These are phyloP conservation scores for Daldinia bambusicola DNA, from an alignment of 495 filamentous ascomycete genomes.

Conservation along the genomic window DNA sequence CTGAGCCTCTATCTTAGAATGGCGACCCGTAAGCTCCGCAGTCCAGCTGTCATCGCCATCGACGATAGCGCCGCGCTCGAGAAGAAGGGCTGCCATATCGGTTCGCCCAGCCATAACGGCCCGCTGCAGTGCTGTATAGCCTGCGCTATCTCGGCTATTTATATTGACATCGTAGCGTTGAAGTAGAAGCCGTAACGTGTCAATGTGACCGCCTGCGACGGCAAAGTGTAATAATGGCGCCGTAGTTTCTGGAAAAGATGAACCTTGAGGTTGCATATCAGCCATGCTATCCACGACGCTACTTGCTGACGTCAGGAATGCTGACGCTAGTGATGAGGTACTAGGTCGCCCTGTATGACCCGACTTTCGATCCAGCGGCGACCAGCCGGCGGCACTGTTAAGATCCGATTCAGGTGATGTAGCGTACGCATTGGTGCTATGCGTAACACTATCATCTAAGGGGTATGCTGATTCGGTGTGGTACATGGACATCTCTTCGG, in stretches of 20 bases:
- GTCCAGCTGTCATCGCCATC: constrained; percentile 44
- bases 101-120: constrained; percentile 48
- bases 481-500: constrained; percentile 45
- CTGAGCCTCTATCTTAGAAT: constrained; percentile 36
- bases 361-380: constrained; percentile 43
- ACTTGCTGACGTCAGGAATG: constrained; percentile 35
- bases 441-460: constrained; percentile 42
- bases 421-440: constrained; percentile 42
- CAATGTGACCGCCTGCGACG: constrained; percentile 45
- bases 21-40: constrained; percentile 35
- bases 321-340: constrained; percentile 42
- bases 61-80: constrained; percentile 46
- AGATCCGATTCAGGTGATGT: constrained; percentile 46
- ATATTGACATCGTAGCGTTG: constrained; percentile 46
- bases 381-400: constrained; percentile 43
- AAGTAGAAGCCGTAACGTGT: constrained; percentile 45
- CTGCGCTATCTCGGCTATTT: constrained; percentile 43
- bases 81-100: constrained; percentile 49
- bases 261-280: constrained; percentile 34
- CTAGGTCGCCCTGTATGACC: constrained; percentile 26
- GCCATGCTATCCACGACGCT: constrained; percentile 32
- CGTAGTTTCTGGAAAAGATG: constrained; percentile 47
- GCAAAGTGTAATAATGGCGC: constrained; percentile 49
- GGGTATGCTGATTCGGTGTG: constrained; percentile 45
- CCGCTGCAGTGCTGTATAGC: constrained; percentile 48